Evolutionary conservation across 371 early-diverging fungal species (phyloP).

Genomic region (Mucor irregularis): DNA sequence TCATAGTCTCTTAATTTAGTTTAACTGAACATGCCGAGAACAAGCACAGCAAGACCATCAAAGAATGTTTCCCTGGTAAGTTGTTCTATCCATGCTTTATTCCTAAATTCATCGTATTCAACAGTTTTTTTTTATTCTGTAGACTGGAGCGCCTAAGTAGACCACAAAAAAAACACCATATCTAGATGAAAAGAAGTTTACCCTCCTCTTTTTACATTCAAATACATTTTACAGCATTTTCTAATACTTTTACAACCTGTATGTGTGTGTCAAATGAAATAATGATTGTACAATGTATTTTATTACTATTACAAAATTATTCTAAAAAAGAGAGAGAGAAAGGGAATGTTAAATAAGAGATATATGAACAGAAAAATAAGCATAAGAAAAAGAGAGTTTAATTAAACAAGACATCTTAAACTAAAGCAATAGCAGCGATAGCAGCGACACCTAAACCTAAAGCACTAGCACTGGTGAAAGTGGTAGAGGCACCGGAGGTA

Average conservation of each 20-base stretch:
- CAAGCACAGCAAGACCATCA: constrained; percentile 79
- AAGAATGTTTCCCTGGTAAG: constrained; percentile 82
- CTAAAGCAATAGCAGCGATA: constrained; percentile 12
- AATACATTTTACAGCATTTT: too few relatives aligned
- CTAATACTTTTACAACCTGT: too few relatives aligned
- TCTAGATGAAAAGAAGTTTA: too few relatives aligned
- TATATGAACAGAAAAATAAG: too few relatives aligned
- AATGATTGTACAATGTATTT: too few relatives aligned
- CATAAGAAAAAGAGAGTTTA: background rate
- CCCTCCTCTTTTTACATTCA: too few relatives aligned
- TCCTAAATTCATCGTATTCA: too few relatives aligned
- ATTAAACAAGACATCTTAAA: constrained; percentile 15
- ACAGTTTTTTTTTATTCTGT: too few relatives aligned
- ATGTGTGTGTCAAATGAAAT: too few relatives aligned
- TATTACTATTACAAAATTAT: too few relatives aligned
- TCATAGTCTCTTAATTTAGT: constrained; percentile 26
- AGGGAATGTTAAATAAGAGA: background rate
- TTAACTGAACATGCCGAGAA: constrained; percentile 74
- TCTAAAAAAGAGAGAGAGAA: background rate
- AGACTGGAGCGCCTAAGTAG: too few relatives aligned
- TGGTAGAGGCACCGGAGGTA: constrained; percentile 9
- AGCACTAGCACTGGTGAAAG: constrained; percentile 7
- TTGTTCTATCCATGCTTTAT: background rate
- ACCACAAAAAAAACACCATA: too few relatives aligned
- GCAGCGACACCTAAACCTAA: constrained; percentile 16